Percentiles rank a stretch among this genome's conserved stretches.
Conservation (phyloP, 106 monocot genomes). For the Amphibolis antarctica region DNA sequence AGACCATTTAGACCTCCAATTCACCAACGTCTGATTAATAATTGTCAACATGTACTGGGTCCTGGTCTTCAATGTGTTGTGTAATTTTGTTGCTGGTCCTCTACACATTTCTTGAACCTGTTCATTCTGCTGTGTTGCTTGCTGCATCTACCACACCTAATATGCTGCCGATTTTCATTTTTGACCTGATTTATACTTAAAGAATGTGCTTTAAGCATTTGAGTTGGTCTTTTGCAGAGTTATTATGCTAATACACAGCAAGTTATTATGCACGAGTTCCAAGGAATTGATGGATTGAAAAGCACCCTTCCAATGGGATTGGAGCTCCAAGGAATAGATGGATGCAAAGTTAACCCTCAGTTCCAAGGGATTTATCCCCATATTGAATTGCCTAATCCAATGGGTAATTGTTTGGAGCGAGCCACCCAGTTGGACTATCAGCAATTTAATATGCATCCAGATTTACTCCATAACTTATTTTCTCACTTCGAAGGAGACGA, state of each 20-base stretch:
- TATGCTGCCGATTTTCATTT: too few species aligned
- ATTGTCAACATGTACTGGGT: too few species aligned
- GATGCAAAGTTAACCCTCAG: background rate
- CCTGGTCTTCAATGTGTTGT: too few species aligned
- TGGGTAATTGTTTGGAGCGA: slow-evolving; percentile 24
- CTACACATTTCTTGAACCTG: too few species aligned
- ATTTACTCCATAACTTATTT: slow-evolving; percentile 24
- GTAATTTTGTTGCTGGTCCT: too few species aligned
- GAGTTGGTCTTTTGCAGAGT: slow-evolving; percentile 21
- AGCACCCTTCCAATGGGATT: background rate
- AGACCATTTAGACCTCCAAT: too few species aligned
- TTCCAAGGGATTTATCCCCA: too few species aligned
- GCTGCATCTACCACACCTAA: too few species aligned
- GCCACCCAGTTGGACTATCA: slow-evolving; percentile 35
- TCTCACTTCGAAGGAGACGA: slow-evolving; percentile 21
- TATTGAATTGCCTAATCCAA: slow-evolving; percentile 13
- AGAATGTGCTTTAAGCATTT: background rate
- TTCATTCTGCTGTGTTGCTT: too few species aligned
- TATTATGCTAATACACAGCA: slow-evolving; percentile 34
- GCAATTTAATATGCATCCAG: slow-evolving; percentile 46
- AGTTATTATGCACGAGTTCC: slow-evolving; percentile 33
- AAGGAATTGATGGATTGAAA: slow-evolving; percentile 32
- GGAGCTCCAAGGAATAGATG: too few species aligned
- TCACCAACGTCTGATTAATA: too few species aligned
- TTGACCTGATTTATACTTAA: too few species aligned